These are phyloP conservation scores for Margaritispora aquatica DNA, from an alignment of 495 filamentous ascomycete genomes.

Conservation along the genomic window DNA sequence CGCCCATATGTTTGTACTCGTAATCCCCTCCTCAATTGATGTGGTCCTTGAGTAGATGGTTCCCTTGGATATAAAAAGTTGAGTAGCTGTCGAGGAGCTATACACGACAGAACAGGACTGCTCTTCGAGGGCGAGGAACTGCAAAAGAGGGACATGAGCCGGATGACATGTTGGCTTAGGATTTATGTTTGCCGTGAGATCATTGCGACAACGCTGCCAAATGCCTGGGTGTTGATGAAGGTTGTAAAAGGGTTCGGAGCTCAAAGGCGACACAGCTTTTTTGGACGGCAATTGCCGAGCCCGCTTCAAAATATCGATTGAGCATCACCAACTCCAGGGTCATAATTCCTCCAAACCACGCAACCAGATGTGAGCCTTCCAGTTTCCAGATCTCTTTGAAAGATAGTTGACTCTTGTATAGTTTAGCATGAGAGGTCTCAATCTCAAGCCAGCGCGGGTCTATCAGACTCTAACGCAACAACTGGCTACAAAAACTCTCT, in stretches of 20 bases:
- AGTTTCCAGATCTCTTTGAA: too few species aligned
- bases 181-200: neutral
- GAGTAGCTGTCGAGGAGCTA: constrained; percentile 38
- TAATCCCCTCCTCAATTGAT: neutral
- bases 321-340: neutral
- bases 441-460: constrained; percentile 69
- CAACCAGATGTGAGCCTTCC: neutral
- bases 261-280: neutral
- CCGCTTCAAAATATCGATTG: neutral
- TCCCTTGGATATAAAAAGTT: constrained; percentile 32
- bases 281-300: constrained; percentile 3
- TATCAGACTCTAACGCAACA: constrained; percentile 56
- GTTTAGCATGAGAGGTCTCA: constrained; percentile 58
- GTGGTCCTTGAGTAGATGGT: neutral
- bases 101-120: constrained; percentile 41
- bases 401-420: neutral
- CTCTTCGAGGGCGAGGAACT: constrained; percentile 46
- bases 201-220: neutral
- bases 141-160: constrained; percentile 58
- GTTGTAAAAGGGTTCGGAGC: neutral
- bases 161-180: constrained; percentile 49
- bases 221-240: neutral
- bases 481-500: constrained; percentile 32
- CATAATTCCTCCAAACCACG: neutral
- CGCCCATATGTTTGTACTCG: neutral